Evolutionary conservation across 805 yeast genomes (phyloP), one percentile per base, ranked within the genome.

Genomic region (Spathaspora boniae): DNA sequence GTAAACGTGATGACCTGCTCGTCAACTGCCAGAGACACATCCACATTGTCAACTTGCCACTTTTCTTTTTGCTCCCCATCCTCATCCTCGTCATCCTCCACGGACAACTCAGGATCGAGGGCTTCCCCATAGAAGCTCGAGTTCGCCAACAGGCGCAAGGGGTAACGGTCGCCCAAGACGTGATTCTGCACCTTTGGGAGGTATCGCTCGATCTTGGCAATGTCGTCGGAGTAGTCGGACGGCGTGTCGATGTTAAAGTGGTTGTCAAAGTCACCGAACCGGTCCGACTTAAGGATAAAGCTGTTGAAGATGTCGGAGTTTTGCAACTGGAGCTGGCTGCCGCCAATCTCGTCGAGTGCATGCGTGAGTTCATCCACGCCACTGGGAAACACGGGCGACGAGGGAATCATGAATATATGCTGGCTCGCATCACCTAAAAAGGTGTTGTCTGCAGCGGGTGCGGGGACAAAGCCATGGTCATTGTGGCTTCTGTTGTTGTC

Each of bases 161-260:
- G 36, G 5, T 12, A 15, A 9, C 21, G 11, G 25, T 35, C 34
- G 3, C 26, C 33, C 15, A 8, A 11, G 4, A 34, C n/a, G 19
- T 26, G 16, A 5, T 20, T 23, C 4, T 8, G 15, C 11, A 16
- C 17, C 9, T 42, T 37, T 1, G 60, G 56, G 24, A 48, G 12
- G 34, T 48, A 54, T 4, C 49, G 40, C 29, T 64, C 63, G 9
- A 63, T 57, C 33, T 52, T 54, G 4, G 51, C 55, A 15, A 68
- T 44, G 44, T 68, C 74, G 9, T 55, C 56, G 0, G 70, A 48
- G 39, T 66, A 69, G 30, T 61, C 58, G 12, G 29, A 19, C 5
- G 46, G 25, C n/a, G n/a, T n/a, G n/a, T n/a, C n/a, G n/a, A n/a
- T n/a, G n/a, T n/a, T n/a, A 16, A 37, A 41, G 12, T 51, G 59